Evolutionary conservation across 495 filamentous ascomycete genomes (phyloP).

Genomic region (Podospora pseudoanserina): DNA sequence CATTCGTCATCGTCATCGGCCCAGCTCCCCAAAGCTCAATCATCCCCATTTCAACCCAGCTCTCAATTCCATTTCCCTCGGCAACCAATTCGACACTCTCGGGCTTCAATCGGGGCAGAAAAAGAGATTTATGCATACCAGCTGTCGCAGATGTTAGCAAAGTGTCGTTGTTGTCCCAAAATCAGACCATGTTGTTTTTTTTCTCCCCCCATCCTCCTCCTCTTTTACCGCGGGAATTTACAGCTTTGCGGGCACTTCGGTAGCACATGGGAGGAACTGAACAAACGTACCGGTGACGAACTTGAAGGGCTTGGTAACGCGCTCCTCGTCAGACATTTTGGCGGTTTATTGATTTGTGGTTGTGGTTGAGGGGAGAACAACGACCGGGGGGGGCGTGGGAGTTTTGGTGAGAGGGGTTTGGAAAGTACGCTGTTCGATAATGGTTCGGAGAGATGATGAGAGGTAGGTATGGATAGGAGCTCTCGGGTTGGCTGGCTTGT

Average conservation of each 20-base stretch:
- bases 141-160: constrained; percentile 32
- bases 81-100: constrained; percentile 5
- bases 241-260: background rate
- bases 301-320: constrained; percentile 99
- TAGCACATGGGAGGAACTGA: constrained; percentile 7
- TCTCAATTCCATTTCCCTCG: background rate
- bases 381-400: constrained; percentile 14
- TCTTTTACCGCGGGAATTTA: constrained; percentile 32
- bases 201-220: background rate
- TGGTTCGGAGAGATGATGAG: constrained; percentile 18
- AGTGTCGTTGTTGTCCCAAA: constrained; percentile 13
- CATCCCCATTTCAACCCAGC: background rate
- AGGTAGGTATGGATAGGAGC: constrained; percentile 8
- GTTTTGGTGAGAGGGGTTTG: constrained; percentile 16
- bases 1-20: constrained; percentile 9
- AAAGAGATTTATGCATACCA: constrained; percentile 43
- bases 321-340: constrained; percentile 86
- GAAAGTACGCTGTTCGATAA: constrained; percentile 3
- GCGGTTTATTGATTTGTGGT: constrained; percentile 27
- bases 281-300: constrained; percentile 89
- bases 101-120: background rate
- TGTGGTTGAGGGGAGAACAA: constrained; percentile 18
- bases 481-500: constrained; percentile 11
- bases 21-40: background rate
- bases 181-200: constrained; percentile 37